phyloP scores from a whole-genome alignment of 331 rosid genomes.

The Quercus tomentella region DNA sequence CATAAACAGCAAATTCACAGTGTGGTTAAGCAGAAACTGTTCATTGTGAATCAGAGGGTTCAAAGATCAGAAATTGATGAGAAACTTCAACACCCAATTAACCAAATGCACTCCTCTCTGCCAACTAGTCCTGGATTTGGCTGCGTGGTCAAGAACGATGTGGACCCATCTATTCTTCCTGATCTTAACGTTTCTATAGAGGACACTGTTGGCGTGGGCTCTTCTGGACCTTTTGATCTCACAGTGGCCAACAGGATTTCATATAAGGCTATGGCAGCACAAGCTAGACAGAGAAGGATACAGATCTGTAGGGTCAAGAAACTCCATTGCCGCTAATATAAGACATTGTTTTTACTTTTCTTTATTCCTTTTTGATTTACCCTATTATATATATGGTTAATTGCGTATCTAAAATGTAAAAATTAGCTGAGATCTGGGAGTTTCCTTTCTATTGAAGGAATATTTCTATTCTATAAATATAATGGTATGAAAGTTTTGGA shows the following conservation, averaged over 20 bases:
- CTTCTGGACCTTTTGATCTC: slow-evolving; percentile 16
- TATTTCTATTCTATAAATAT: background rate
- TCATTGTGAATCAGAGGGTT: slow-evolving; percentile 10
- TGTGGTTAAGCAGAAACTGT: background rate
- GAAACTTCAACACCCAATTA: background rate
- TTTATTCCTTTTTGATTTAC: background rate
- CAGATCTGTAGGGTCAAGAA: slow-evolving; percentile 44
- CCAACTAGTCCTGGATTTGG: background rate
- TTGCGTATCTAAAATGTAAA: slow-evolving; percentile 5
- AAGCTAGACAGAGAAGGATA: slow-evolving; percentile 46
- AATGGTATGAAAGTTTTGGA: background rate
- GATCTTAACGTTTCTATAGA: slow-evolving; percentile 40
- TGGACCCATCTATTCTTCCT: slow-evolving; percentile 35
- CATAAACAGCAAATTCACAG: background rate
- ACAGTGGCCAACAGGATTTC: slow-evolving; percentile 11
- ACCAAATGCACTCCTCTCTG: slow-evolving; percentile 13
- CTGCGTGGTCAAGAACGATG: background rate
- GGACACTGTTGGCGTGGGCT: background rate
- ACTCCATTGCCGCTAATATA: background rate
- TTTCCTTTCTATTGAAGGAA: background rate
- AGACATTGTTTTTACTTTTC: background rate
- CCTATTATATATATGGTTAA: background rate
- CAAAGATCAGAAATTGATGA: background rate
- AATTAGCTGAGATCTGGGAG: background rate
- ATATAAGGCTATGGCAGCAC: slow-evolving; percentile 31